Conservation (phyloP, 305 asterid genomes). For the Nicotiana rustica region DNA sequence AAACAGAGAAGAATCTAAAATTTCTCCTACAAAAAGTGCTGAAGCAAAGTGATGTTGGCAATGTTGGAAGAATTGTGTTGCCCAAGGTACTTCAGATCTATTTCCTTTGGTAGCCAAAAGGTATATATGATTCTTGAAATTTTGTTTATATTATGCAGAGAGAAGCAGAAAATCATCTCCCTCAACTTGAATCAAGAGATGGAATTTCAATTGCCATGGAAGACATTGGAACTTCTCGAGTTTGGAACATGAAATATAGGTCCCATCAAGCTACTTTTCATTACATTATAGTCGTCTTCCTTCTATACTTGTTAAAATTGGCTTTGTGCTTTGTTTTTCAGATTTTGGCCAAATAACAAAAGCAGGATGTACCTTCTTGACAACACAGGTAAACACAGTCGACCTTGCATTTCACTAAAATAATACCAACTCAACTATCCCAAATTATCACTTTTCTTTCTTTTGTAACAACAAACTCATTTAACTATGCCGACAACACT, state of each 20-base stretch:
- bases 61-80: conserved; percentile 89
- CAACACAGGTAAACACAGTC: conserved; percentile 71
- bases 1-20: conserved; percentile 80
- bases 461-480: no score
- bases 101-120: not conserved
- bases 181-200: conserved; percentile 87
- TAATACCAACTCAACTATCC: no score
- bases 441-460: no score
- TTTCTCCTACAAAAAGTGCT: conserved; percentile 94
- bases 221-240: conserved; percentile 89
- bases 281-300: not conserved
- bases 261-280: conserved; percentile 27
- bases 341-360: conserved; percentile 99
- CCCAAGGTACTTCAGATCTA: conserved; percentile 66
- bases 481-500: no score
- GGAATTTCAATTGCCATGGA: conserved; percentile 93
- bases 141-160: conserved; percentile 53
- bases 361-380: conserved; percentile 99
- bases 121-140: not conserved
- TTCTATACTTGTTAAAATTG: not conserved
- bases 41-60: conserved; percentile 98
- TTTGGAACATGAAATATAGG: conserved; percentile 96
- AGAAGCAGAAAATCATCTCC: conserved; percentile 97
- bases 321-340: conserved; percentile 38
- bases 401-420: not conserved